phyloP scores from a whole-genome alignment of 257 asterid species.

The Nyctanthes arbortristis region DNA sequence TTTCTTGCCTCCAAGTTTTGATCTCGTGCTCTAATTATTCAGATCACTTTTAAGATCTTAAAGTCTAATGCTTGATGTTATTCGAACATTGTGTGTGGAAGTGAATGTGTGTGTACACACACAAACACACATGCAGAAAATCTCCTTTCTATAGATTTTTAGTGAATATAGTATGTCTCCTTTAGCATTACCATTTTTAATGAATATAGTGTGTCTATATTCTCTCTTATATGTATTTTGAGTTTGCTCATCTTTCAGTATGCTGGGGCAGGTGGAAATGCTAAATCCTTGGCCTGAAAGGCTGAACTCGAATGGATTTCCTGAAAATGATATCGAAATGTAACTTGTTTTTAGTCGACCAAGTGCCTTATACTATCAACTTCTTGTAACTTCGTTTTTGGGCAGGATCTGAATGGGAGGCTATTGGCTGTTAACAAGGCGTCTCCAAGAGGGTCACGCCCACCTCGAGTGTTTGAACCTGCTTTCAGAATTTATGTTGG shows the following conservation, averaged over 20 bases:
- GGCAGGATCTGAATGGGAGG: slow-evolving; percentile 79
- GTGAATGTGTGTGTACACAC: neutral
- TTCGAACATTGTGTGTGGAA: neutral
- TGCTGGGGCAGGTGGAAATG: neutral
- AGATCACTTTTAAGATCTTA: neutral
- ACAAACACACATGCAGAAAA: neutral
- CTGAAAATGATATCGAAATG: neutral
- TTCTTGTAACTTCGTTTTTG: neutral
- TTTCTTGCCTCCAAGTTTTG: neutral
- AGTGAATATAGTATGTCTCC: neutral
- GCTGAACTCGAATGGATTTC: neutral
- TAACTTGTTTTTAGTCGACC: neutral
- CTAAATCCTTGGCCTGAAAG: neutral
- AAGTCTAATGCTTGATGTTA: neutral
- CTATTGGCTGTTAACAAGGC: slow-evolving; percentile 79
- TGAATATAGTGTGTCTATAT: neutral
- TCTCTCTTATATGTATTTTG: neutral
- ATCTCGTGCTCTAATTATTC: neutral
- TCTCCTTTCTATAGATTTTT: neutral
- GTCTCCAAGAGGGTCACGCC: slow-evolving; percentile 76
- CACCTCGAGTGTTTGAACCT: slow-evolving; percentile 56
- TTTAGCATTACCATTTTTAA: neutral
- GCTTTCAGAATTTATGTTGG: slow-evolving; percentile 74
- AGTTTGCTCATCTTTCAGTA: neutral
- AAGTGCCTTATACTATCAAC: neutral